Evolutionary conservation across 148 eudicot species (phyloP), one percentile per base, ranked within the genome.

Genomic region (Oxyria digyna): DNA sequence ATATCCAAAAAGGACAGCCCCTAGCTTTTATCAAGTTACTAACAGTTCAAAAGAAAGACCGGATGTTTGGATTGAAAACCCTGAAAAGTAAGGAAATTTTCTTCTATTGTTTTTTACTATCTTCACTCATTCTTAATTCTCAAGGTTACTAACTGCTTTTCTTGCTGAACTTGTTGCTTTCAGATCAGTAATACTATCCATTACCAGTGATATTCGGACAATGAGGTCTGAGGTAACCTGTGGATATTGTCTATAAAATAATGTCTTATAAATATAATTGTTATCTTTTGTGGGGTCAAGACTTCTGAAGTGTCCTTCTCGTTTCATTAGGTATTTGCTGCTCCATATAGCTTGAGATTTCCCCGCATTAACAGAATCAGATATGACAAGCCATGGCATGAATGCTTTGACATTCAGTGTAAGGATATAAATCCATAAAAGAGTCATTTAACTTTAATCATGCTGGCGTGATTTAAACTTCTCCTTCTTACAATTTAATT

Each of bases 31-130:
- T 74, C 86, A 88, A 72, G 97, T 94, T 69, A 94, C 98, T 48
- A 94, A 94, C 79, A 79, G 87, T 77, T 84, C 91, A 62, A 90
- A 81, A 78, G 98, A 94, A 79, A 87, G 96, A 68, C 98, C 98
- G 11, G 98, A 94, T 86, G 98, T 94, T 67, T 94, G 98, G 98
- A 83, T 94, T 73, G 98, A 88, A 45, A 94, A 86, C 79, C 98
- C 98, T 74, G 98, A 94, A 72, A 90, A 90, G 91, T 87, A 32
- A 77, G 84, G 68, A 31, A 46, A 33, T 41, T 33, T 49, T 67
- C 50, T n/a, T 3, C 6, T 35, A 2, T 2, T 50, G n/a, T 55
- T 17, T 26, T 24, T 26, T 13, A 31, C 73, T 35, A 35, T 57
- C 18, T 57, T 27, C 6, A 21, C 31, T 54, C 62, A n/a, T n/a